These are phyloP conservation scores for Rhododendron williamsianum DNA, from an alignment of 148 eudicot species.

Conservation along the genomic window DNA sequence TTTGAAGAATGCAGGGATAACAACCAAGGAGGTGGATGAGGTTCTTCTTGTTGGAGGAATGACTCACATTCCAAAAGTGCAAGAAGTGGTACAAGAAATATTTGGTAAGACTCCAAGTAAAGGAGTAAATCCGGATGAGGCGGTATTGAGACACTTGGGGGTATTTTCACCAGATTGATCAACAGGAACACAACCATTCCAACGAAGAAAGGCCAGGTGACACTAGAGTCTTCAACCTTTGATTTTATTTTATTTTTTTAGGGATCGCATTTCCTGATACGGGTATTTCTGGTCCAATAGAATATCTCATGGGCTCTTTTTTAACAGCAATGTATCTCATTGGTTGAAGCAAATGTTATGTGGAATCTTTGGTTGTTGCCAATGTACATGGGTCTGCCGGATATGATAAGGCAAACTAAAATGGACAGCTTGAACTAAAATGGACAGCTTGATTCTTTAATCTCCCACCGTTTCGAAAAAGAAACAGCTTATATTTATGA, in stretches of 20 bases:
- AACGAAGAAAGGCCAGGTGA: constrained; percentile 92
- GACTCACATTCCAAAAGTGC: constrained; percentile 91
- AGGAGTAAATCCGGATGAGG: constrained; percentile 95
- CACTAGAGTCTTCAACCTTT: neutral
- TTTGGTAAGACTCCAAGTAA: constrained; percentile 89
- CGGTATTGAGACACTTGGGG: constrained; percentile 94
- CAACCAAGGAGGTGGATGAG: constrained; percentile 75
- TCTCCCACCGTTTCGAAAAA: neutral
- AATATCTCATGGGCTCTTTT: neutral
- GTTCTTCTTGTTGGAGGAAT: constrained; percentile 96
- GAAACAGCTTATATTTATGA: neutral
- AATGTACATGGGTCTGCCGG: neutral
- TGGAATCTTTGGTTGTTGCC: neutral
- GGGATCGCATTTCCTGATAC: neutral
- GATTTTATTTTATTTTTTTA: neutral
- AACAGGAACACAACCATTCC: constrained; percentile 92
- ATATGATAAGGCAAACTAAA: neutral
- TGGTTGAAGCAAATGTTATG: neutral
- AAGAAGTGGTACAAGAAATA: constrained; percentile 64
- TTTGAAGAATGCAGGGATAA: constrained; percentile 80
- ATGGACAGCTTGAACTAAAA: neutral
- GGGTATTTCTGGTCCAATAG: neutral
- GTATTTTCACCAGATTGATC: constrained; percentile 83
- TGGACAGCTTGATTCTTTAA: neutral
- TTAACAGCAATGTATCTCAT: neutral